These are phyloP conservation scores for Diaporthe amygdali DNA, from an alignment of 2,329 filamentous ascomycete genomes.

Conservation along the genomic window DNA sequence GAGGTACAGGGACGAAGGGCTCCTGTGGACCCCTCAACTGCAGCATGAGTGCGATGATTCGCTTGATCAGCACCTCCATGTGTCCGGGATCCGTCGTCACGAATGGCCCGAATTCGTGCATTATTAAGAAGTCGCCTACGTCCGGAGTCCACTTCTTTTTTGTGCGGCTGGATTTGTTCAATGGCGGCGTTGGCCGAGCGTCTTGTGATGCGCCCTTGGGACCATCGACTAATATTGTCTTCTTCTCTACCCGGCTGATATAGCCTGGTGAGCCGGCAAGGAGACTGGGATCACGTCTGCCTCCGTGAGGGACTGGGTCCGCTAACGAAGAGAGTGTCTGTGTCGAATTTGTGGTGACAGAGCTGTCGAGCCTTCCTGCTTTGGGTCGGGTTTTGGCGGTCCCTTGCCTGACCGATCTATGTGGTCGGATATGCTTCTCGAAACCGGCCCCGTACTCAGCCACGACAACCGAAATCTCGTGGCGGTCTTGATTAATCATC, in stretches of 20 bases:
- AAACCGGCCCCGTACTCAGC: not conserved
- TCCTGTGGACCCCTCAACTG: not conserved
- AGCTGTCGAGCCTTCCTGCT: not conserved
- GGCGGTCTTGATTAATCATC: not conserved
- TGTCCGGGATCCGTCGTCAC: not conserved
- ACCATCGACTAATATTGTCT: not conserved
- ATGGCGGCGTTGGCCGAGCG: not conserved
- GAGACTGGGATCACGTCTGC: not conserved
- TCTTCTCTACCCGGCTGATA: not conserved
- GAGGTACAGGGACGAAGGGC: not conserved
- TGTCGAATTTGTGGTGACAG: too few relatives aligned
- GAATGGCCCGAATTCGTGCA: not conserved
- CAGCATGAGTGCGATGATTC: not conserved
- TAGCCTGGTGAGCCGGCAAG: not conserved
- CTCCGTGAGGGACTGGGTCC: too few relatives aligned
- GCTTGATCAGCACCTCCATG: not conserved
- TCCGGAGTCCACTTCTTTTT: not conserved
- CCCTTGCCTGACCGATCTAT: too few relatives aligned
- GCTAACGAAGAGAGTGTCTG: too few relatives aligned
- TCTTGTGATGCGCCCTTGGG: not conserved
- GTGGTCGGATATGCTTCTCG: not conserved
- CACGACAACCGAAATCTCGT: not conserved
- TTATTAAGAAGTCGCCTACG: not conserved
- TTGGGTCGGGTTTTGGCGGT: not conserved
- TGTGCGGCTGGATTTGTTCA: not conserved